Evolutionary conservation across 495 filamentous ascomycete genomes (phyloP).

Genomic region (Daldinia caldariorum): DNA sequence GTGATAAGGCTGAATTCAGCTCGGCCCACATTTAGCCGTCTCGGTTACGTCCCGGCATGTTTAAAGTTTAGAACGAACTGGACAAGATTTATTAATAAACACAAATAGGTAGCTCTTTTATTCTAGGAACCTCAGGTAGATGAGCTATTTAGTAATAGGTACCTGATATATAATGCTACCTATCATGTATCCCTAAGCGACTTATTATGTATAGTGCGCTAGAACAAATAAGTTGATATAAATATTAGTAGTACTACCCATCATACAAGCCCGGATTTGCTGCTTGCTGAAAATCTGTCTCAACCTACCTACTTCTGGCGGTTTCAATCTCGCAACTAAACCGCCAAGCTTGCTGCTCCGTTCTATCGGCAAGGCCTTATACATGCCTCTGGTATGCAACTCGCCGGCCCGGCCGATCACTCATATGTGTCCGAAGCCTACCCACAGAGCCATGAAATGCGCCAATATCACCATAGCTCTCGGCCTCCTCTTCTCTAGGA

Average conservation of each 20-base stretch:
- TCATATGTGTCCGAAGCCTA: slow-evolving; percentile 51
- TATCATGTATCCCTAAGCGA: too few relatives aligned
- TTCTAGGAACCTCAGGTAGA: not conserved
- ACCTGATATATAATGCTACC: too few relatives aligned
- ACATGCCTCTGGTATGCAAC: slow-evolving; percentile 53
- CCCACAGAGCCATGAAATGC: slow-evolving; percentile 52
- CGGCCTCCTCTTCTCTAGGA: slow-evolving; percentile 51
- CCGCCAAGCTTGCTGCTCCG: slow-evolving; percentile 54
- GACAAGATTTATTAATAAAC: too few relatives aligned
- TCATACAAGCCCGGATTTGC: not conserved
- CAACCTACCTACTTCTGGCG: slow-evolving; percentile 24
- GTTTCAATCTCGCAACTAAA: slow-evolving; percentile 45
- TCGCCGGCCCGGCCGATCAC: slow-evolving; percentile 53
- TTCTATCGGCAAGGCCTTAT: slow-evolving; percentile 50
- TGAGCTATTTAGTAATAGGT: not conserved
- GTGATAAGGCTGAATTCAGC: slow-evolving; percentile 9
- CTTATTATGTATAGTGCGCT: too few relatives aligned
- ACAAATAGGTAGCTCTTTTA: too few relatives aligned
- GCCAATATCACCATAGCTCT: slow-evolving; percentile 55
- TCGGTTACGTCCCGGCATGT: slow-evolving; percentile 6
- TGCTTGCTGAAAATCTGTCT: not conserved
- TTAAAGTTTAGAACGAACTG: not conserved
- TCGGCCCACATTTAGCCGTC: slow-evolving; percentile 12
- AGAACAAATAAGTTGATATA: too few relatives aligned
- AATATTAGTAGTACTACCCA: too few relatives aligned